Evolutionary conservation across 2,329 filamentous ascomycete genomes (phyloP).

Genomic region (Chalaropsis thielavioides): DNA sequence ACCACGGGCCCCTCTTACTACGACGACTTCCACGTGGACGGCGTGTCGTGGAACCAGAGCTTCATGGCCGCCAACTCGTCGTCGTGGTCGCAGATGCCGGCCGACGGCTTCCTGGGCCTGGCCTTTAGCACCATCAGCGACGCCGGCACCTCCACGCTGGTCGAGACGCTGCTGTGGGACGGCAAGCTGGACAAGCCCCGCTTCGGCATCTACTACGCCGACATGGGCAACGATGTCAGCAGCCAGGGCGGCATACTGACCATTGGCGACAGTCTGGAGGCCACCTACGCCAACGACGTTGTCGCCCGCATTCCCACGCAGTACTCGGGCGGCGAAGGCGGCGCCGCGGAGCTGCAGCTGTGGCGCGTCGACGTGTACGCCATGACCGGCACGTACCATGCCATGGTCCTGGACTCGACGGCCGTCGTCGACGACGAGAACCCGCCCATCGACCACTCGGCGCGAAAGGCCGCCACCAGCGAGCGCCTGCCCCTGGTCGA

Average conservation of each 20-base stretch:
- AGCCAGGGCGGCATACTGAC: conserved; percentile 21
- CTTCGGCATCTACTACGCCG: conserved; percentile 25
- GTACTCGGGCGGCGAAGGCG: conserved; percentile 11
- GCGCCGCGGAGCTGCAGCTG: conserved; percentile 24
- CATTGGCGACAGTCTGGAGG: conserved; percentile 25
- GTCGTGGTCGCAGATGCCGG: conserved; percentile 22
- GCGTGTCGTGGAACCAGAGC: conserved; percentile 22
- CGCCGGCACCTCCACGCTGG: conserved; percentile 23
- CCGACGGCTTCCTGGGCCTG: conserved; percentile 27
- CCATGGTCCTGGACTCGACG: conserved; percentile 3
- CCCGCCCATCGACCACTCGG: conserved; percentile 20
- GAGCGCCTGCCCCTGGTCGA: conserved; percentile 1
- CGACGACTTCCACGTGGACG: conserved; percentile 21
- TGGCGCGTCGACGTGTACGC: conserved; percentile 23
- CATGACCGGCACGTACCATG: conserved; percentile 18
- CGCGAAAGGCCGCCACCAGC: conserved; percentile 4
- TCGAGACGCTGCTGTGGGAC: conserved; percentile 24
- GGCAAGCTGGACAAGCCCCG: conserved; percentile 23
- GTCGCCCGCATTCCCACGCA: conserved; percentile 19
- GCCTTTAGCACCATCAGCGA: conserved; percentile 25
- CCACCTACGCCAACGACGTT: conserved; percentile 22
- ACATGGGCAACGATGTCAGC: conserved; percentile 16
- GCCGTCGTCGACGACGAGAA: neutral
- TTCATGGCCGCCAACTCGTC: conserved; percentile 24
- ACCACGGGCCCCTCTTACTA: conserved; percentile 21